phyloP scores from a whole-genome alignment of 2,329 filamentous ascomycete genomes.

The Colletotrichum sp. region DNA sequence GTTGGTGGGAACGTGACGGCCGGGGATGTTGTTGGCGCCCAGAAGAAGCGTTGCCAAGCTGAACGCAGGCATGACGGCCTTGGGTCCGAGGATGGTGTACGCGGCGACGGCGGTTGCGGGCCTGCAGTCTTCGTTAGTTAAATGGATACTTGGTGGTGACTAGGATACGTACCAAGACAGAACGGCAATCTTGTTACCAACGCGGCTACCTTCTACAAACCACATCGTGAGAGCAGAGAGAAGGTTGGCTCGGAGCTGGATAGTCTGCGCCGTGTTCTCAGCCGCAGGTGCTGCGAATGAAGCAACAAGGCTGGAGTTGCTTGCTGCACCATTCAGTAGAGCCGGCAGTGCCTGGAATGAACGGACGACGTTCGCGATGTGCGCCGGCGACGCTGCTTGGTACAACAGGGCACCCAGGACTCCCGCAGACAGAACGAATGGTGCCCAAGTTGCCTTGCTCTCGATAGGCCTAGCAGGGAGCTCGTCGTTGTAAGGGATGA shows the following conservation, averaged over 20 bases:
- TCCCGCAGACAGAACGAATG: neutral
- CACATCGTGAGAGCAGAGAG: neutral
- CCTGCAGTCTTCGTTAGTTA: neutral
- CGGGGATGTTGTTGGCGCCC: neutral
- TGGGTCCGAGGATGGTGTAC: neutral
- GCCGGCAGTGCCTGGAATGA: neutral
- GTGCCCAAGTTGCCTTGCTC: neutral
- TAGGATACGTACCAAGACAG: neutral
- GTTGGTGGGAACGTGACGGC: neutral
- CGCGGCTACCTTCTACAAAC: neutral
- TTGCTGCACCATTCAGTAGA: neutral
- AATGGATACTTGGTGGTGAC: neutral
- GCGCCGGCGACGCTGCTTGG: neutral
- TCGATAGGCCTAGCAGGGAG: neutral
- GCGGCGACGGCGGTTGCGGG: neutral
- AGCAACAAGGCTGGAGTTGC: neutral
- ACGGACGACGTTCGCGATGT: neutral
- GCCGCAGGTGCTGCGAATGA: neutral
- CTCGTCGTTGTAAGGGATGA: conserved; percentile 1
- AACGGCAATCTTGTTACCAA: neutral
- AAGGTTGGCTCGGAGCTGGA: neutral
- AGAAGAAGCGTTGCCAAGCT: neutral
- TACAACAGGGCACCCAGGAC: neutral
- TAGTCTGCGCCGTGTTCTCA: neutral
- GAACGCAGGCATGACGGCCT: neutral